phyloP scores from a whole-genome alignment of 176 grass and related monocot genomes.

The Otatea glauca region DNA sequence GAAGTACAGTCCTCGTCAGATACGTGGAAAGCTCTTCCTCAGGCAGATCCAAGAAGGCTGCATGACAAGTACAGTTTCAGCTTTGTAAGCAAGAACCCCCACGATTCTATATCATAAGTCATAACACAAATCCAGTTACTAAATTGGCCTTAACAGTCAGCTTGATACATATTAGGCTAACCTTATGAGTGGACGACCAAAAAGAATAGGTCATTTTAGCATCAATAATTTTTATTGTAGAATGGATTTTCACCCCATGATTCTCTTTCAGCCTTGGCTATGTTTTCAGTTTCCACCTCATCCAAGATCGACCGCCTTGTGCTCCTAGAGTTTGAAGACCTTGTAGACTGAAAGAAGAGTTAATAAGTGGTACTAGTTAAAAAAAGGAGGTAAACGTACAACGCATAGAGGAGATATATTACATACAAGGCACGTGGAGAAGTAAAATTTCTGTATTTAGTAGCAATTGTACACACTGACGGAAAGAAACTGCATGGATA shows the following conservation, averaged over 20 bases:
- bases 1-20: slow-evolving; percentile 27
- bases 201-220: slow-evolving; percentile 31
- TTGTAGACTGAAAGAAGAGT: slow-evolving; percentile 64
- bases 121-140: neutral
- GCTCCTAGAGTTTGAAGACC: slow-evolving; percentile 51
- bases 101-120: neutral
- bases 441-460: neutral
- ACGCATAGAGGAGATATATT: neutral
- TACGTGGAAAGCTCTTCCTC: slow-evolving; percentile 10
- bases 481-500: neutral
- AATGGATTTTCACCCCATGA: slow-evolving; percentile 72
- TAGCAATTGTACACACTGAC: neutral
- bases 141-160: neutral
- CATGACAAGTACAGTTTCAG: neutral
- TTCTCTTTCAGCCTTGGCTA: slow-evolving; percentile 64
- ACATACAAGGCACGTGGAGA: neutral
- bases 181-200: neutral
- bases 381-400: neutral
- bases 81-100: neutral
- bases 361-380: neutral
- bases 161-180: neutral
- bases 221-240: slow-evolving; percentile 62
- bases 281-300: slow-evolving; percentile 68
- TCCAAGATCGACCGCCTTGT: slow-evolving; percentile 64
- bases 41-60: neutral